These are phyloP conservation scores for Lachnellula cervina DNA, from an alignment of 2,329 filamentous ascomycete species.

Conservation along the genomic window DNA sequence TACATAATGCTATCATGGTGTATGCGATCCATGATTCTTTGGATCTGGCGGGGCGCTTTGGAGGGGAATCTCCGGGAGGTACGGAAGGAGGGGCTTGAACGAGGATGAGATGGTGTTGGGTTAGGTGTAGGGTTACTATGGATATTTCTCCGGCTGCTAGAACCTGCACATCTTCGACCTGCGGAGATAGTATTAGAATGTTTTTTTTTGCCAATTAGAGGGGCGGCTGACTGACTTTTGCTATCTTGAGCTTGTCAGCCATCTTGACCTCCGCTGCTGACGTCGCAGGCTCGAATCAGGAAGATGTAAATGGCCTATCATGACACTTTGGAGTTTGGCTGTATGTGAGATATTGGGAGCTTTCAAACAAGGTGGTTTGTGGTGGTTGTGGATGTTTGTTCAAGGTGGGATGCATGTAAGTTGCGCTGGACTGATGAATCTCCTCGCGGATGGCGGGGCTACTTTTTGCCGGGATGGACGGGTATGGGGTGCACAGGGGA, in stretches of 20 bases:
- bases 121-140: constrained; percentile 54
- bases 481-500: too few species aligned
- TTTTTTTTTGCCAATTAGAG: background rate
- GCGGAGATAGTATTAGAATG: constrained; percentile 10
- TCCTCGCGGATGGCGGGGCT: too few species aligned
- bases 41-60: constrained; percentile 34
- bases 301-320: constrained; percentile 9
- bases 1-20: constrained; percentile 81
- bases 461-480: too few species aligned
- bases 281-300: constrained; percentile 14
- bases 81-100: constrained; percentile 30
- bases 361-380: background rate
- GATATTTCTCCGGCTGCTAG: constrained; percentile 53
- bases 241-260: constrained; percentile 42
- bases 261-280: constrained; percentile 21
- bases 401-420: too few species aligned
- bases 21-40: constrained; percentile 89
- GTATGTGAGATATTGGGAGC: background rate
- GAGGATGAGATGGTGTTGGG: constrained; percentile 46
- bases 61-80: constrained; percentile 19
- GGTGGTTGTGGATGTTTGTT: background rate
- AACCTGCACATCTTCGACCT: constrained; percentile 59
- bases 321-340: constrained; percentile 7
- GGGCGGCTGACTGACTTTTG: constrained; percentile 34
- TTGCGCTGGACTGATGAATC: too few species aligned